phyloP scores from a whole-genome alignment of 169 alveolate species.

The Plasmodium adleri region DNA sequence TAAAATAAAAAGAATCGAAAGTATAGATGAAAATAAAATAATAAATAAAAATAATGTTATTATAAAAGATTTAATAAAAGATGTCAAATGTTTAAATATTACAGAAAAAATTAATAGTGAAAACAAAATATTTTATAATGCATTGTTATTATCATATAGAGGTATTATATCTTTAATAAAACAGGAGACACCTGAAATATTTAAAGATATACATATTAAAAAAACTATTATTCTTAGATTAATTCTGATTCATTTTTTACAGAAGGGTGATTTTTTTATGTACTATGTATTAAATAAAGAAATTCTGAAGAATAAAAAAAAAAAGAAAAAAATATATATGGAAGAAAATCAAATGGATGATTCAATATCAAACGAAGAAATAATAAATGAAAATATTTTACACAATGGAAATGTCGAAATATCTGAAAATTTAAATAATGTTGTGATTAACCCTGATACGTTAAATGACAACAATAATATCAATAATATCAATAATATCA shows the following conservation, averaged over 20 bases:
- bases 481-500: too few relatives aligned
- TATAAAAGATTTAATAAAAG: slow-evolving; percentile 40
- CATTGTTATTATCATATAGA: slow-evolving; percentile 41
- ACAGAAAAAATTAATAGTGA: slow-evolving; percentile 51
- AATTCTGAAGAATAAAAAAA: slow-evolving; percentile 35
- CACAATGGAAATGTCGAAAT: not conserved
- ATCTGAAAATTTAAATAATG: not conserved
- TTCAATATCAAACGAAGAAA: not conserved
- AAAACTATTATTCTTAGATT: slow-evolving; percentile 46
- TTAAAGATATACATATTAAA: slow-evolving; percentile 38
- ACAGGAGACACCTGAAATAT: slow-evolving; percentile 64
- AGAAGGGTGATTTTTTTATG: slow-evolving; percentile 73
- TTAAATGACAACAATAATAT: too few relatives aligned
- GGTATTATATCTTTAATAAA: slow-evolving; percentile 57
- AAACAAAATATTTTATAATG: slow-evolving; percentile 55
- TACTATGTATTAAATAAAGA: slow-evolving; percentile 58
- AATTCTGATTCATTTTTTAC: slow-evolving; percentile 66
- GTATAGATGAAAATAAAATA: not conserved
- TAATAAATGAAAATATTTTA: too few relatives aligned
- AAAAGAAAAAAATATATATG: slow-evolving; percentile 15
- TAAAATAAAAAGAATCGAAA: not conserved
- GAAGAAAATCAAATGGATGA: not conserved
- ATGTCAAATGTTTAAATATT: slow-evolving; percentile 17
- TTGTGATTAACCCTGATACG: too few relatives aligned
- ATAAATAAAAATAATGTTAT: not conserved